Evolutionary conservation across 2,329 filamentous ascomycete species (phyloP), one percentile per base, ranked within the genome.

Genomic region (Aspergillus fischeri): DNA sequence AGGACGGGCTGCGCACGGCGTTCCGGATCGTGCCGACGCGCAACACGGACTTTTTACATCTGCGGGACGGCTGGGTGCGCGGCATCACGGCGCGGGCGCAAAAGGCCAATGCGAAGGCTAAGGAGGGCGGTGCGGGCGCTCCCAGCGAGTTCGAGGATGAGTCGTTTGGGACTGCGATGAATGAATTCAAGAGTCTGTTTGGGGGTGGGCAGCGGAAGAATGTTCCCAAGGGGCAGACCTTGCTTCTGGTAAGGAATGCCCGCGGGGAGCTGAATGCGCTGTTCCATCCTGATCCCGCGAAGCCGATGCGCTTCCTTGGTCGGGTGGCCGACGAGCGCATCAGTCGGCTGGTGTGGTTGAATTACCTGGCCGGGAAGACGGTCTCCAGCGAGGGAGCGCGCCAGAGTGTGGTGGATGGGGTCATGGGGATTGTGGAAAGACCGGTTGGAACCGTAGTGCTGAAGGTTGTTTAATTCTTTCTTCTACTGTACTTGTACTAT

Each of bases 21-120:
- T 86, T 96, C 76, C 84, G 93, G 49, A 88, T 99, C 61, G 86
- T 93, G 2, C 94, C 94, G 0, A 92, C 91, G n/a, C 83, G 91
- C 41, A 92, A 95, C 74, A 99, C 94, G 20, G 92, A 97, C 74
- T 97, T 97, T 75, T 86, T 88, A 63, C 94, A 99, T 73, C 75
- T 99, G 60, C 85, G 93, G 44, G 94, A 99, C 70, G 94, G 90
- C 1, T 95, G 92, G 78, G 90, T 97, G 58, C 85, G 92, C 5
- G 89, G 90, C 24, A 88, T 99, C 62, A 89, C 90, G 54, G 87
- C 84, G 8, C 85, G 89, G 35, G 87, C 88, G 2, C 81, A 86
- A 61, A 79, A 81, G 24, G 79, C 79, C 1, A 79, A 82, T 42
- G 78, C 82, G 44, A 75, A 77, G 53, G 73, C 74, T 7, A 70